phyloP scores from a whole-genome alignment of 768 basidiomycete genomes.

The Neoboletus subvelutipes region DNA sequence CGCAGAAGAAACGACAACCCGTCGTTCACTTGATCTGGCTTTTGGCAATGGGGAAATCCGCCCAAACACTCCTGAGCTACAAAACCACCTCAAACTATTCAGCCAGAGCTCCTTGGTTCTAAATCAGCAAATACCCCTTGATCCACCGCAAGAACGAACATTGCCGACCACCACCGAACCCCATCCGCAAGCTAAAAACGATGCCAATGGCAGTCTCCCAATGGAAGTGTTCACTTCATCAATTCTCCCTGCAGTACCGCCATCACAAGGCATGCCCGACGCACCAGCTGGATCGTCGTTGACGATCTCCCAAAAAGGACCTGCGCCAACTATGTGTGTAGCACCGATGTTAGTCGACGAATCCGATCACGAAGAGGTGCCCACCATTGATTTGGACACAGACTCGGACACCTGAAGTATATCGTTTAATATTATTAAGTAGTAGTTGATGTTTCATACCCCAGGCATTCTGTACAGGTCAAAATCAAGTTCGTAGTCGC shows the following conservation, averaged over 20 bases:
- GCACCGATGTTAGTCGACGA: conserved; percentile 29
- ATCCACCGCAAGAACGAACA: neutral
- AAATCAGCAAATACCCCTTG: neutral
- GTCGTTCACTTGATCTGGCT: conserved; percentile 41
- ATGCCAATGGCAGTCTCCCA: neutral
- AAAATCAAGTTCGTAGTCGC: conserved; percentile 15
- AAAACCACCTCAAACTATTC: neutral
- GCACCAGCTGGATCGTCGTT: neutral
- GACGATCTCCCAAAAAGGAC: conserved; percentile 3
- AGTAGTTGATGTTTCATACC: neutral
- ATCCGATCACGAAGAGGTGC: conserved; percentile 77
- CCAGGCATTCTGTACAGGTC: neutral
- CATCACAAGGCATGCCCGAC: neutral
- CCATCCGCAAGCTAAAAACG: conserved; percentile 1
- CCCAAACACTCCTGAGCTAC: neutral
- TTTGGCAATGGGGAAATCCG: conserved; percentile 9
- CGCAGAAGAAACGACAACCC: conserved; percentile 54
- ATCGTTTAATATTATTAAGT: neutral
- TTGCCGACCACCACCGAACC: neutral
- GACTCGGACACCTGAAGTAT: conserved; percentile 56
- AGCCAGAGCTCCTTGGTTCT: neutral
- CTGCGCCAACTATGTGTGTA: neutral
- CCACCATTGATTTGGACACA: conserved; percentile 72
- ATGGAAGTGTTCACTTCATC: neutral
- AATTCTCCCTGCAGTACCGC: neutral